Percentiles rank a stretch among this genome's conserved stretches.
Evolutionary conservation across 768 basidiomycete genomes (phyloP).

Genomic region (Suillus americanus): DNA sequence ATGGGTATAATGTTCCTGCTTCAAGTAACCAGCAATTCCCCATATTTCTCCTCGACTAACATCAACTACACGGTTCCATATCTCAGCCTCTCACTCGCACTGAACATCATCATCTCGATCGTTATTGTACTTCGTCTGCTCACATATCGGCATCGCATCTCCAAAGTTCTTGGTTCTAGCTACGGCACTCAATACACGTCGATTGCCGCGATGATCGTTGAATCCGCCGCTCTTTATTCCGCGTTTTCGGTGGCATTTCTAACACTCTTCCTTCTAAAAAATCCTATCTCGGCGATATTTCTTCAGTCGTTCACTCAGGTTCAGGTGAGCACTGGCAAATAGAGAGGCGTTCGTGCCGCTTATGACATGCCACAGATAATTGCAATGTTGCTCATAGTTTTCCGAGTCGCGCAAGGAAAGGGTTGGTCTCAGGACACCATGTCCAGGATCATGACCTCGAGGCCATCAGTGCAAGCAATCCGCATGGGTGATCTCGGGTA

Average conservation of each 20-base stretch:
- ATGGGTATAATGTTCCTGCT: not conserved
- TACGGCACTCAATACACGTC: constrained; percentile 29
- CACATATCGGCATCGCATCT: constrained; percentile 13
- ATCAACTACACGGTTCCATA: constrained; percentile 22
- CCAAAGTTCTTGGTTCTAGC: constrained; percentile 19
- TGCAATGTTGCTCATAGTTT: constrained; percentile 30
- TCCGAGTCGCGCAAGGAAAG: constrained; percentile 29
- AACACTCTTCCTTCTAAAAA: constrained; percentile 21
- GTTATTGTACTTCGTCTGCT: constrained; percentile 31
- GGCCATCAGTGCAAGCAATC: not conserved
- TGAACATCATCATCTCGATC: constrained; percentile 34
- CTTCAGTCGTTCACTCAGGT: constrained; percentile 28
- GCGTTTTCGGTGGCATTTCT: constrained; percentile 29
- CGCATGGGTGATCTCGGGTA: not conserved
- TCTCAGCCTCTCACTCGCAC: constrained; percentile 25
- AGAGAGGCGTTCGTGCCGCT: not conserved
- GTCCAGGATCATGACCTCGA: not conserved
- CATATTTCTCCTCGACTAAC: constrained; percentile 5
- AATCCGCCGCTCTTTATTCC: constrained; percentile 34
- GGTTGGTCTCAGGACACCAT: constrained; percentile 19
- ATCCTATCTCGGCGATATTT: constrained; percentile 27
- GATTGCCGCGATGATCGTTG: constrained; percentile 35
- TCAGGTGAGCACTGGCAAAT: constrained; percentile 20
- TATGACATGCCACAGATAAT: constrained; percentile 19
- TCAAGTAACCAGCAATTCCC: not conserved